phyloP scores from a whole-genome alignment of 495 filamentous ascomycete genomes.

The Lasiosphaeria hispida region DNA sequence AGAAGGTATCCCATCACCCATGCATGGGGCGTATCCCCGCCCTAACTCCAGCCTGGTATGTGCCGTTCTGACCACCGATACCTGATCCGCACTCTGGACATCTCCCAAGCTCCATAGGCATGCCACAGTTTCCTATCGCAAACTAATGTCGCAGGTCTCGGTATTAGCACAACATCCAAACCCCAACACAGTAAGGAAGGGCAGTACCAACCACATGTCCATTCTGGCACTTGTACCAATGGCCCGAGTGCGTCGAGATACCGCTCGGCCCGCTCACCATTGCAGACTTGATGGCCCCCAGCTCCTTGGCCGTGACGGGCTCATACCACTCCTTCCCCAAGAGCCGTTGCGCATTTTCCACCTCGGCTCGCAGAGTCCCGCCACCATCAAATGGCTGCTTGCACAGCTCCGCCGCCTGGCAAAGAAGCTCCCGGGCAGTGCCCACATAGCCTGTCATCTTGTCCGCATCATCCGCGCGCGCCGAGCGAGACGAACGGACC shows the following conservation, averaged over 20 bases:
- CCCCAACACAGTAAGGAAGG: neutral
- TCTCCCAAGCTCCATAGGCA: neutral
- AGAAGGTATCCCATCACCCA: too few species aligned
- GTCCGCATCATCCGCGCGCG: neutral
- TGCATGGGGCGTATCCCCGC: too few species aligned
- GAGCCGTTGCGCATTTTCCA: slow-evolving; percentile 20
- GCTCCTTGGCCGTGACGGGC: slow-evolving; percentile 29
- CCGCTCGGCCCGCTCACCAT: slow-evolving; percentile 32
- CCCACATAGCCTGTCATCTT: neutral
- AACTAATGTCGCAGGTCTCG: neutral
- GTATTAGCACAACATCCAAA: neutral
- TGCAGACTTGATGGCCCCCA: slow-evolving; percentile 31
- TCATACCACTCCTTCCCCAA: slow-evolving; percentile 26
- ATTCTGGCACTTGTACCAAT: slow-evolving; percentile 38
- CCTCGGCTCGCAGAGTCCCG: slow-evolving; percentile 14
- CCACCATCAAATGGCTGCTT: slow-evolving; percentile 21
- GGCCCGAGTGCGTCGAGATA: slow-evolving; percentile 32
- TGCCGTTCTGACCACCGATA: neutral
- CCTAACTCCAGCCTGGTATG: too few species aligned
- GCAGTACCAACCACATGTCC: slow-evolving; percentile 36
- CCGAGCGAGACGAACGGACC: slow-evolving; percentile 15
- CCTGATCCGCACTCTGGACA: neutral
- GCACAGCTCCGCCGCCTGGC: slow-evolving; percentile 17
- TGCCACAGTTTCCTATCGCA: neutral
- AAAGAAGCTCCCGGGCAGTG: slow-evolving; percentile 5